Evolutionary conservation across 805 yeast genomes (phyloP).

Genomic region (Teunomyces stri): DNA sequence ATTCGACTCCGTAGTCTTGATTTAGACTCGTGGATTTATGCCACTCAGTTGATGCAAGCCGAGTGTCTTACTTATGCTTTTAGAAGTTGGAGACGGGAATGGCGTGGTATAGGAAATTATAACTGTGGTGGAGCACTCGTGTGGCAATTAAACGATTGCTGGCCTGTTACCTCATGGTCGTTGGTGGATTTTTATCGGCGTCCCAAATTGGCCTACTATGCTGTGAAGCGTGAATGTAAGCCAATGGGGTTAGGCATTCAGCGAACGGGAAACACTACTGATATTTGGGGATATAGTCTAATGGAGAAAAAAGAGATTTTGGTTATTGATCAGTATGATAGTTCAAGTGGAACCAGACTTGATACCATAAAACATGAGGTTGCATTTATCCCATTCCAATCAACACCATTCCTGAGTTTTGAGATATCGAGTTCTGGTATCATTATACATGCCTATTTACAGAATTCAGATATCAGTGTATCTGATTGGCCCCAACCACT

Average conservation of each 20-base stretch:
- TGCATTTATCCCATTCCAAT: not conserved
- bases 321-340: slow-evolving; percentile 27
- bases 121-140: slow-evolving; percentile 47
- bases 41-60: slow-evolving; percentile 52
- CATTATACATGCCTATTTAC: slow-evolving; percentile 5
- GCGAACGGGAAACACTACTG: slow-evolving; percentile 20
- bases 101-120: slow-evolving; percentile 37
- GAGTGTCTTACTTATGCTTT: slow-evolving; percentile 50
- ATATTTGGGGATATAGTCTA: slow-evolving; percentile 2
- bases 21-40: slow-evolving; percentile 45
- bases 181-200: slow-evolving; percentile 40
- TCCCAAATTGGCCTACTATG: slow-evolving; percentile 48
- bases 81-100: slow-evolving; percentile 45
- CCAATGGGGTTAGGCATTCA: slow-evolving; percentile 34
- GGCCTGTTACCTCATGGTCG: slow-evolving; percentile 55
- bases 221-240: slow-evolving; percentile 43
- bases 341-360: slow-evolving; percentile 24
- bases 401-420: not conserved
- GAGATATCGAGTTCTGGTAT: not conserved
- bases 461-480: slow-evolving; percentile 18
- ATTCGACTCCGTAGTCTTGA: slow-evolving; percentile 33
- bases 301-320: slow-evolving; percentile 16
- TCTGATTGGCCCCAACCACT: slow-evolving; percentile 53
- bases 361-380: not conserved
- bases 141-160: slow-evolving; percentile 55